Conservation (phyloP, 768 basidiomycete species). For the Auricularia auricula-judae region DNA sequence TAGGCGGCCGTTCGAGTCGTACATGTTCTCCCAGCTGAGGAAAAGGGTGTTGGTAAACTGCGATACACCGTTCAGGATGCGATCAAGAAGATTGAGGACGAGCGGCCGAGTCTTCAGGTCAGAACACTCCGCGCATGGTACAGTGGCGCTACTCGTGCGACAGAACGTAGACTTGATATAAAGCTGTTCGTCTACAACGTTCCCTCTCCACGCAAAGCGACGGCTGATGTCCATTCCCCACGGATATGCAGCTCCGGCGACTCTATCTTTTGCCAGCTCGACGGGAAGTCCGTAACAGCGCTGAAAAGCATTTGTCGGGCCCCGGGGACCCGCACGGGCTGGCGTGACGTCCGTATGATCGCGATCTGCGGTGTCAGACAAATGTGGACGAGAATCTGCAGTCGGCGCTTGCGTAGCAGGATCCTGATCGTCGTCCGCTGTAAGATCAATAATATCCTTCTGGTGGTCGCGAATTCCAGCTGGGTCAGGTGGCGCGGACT, state of each 20-base stretch:
- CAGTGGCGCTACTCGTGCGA: not conserved
- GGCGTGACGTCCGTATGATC: not conserved
- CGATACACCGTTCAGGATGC: constrained; percentile 8
- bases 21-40: constrained; percentile 5
- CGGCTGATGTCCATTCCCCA: constrained; percentile 7
- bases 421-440: too few species aligned
- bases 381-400: too few species aligned
- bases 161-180: constrained; percentile 2
- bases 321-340: not conserved
- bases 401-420: too few species aligned
- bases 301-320: too few species aligned
- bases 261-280: not conserved
- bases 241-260: constrained; percentile 9
- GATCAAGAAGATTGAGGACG: constrained; percentile 10
- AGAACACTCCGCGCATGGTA: not conserved
- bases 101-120: not conserved
- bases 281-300: constrained; percentile 4
- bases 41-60: constrained; percentile 7
- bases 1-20: not conserved
- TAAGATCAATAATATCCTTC: too few species aligned
- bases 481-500: not conserved
- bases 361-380: not conserved
- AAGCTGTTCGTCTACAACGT: constrained; percentile 1
- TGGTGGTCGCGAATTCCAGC: too few species aligned
- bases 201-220: constrained; percentile 7